Conservation (phyloP, 169 alveolate species). For the Cryptosporidium viatorum region DNA sequence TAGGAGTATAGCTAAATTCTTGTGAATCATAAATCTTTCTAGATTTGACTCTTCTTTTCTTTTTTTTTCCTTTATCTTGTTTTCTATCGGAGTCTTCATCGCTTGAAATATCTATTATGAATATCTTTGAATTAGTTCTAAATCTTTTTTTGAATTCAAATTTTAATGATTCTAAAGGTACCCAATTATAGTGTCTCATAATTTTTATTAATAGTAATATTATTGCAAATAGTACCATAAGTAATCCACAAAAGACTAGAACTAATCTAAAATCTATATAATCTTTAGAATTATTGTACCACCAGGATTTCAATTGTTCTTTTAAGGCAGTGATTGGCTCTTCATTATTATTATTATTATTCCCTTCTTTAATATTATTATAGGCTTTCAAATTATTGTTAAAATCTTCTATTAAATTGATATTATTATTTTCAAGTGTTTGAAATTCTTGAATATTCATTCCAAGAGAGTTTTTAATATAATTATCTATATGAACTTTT, state of each 20-base stretch:
- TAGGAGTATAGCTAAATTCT: neutral
- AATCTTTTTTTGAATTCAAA: conserved; percentile 11
- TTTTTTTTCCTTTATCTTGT: neutral
- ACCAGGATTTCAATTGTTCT: neutral
- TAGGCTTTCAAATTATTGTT: neutral
- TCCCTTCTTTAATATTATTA: neutral
- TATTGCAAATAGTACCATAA: neutral
- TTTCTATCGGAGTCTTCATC: neutral
- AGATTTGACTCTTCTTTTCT: neutral
- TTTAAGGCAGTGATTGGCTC: neutral
- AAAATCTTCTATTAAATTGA: neutral
- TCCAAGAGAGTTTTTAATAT: conserved; percentile 20
- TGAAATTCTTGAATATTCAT: neutral
- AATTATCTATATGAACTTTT: conserved; percentile 29
- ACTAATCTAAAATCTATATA: conserved; percentile 47
- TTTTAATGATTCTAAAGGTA: conserved; percentile 9
- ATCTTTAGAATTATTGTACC: conserved; percentile 42
- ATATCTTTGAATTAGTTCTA: conserved; percentile 49
- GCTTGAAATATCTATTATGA: conserved; percentile 20
- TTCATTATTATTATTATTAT: neutral
- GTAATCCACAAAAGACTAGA: conserved; percentile 6
- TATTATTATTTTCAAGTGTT: neutral
- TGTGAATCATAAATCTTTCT: neutral
- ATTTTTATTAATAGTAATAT: neutral
- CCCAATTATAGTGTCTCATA: neutral